These are phyloP conservation scores for Irpex lacteus DNA, from an alignment of 1,284 basidiomycete genomes.

Conservation along the genomic window DNA sequence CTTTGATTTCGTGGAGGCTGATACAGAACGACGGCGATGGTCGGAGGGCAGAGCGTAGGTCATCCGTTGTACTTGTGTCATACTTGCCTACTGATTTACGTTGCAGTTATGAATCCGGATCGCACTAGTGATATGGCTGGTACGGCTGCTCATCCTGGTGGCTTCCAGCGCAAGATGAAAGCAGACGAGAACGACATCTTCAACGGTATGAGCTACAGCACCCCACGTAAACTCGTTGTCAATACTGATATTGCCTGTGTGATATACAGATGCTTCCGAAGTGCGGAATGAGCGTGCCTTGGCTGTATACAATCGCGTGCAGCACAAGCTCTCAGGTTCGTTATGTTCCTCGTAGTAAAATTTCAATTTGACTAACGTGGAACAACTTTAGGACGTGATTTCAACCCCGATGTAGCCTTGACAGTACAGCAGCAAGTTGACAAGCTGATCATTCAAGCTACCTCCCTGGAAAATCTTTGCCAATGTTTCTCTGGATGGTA, in stretches of 20 bases:
- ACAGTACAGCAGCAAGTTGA: slow-evolving; percentile 82
- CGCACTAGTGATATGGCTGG: slow-evolving; percentile 63
- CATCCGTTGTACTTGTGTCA: neutral
- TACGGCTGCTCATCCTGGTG: slow-evolving; percentile 72
- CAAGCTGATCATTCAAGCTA: slow-evolving; percentile 88
- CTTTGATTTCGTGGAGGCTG: slow-evolving; percentile 85
- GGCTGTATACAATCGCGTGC: slow-evolving; percentile 89
- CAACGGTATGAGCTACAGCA: slow-evolving; percentile 47
- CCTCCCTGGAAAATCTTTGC: slow-evolving; percentile 89
- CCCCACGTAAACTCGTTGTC: slow-evolving; percentile 1
- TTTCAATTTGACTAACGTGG: slow-evolving; percentile 3
- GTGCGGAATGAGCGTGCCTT: slow-evolving; percentile 88
- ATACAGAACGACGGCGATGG: slow-evolving; percentile 73
- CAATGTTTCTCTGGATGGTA: slow-evolving; percentile 97
- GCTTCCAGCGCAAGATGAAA: slow-evolving; percentile 68
- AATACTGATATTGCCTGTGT: slow-evolving; percentile 8
- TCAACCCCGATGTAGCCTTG: slow-evolving; percentile 78
- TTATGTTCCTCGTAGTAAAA: slow-evolving; percentile 11
- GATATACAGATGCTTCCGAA: slow-evolving; percentile 65
- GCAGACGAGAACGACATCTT: slow-evolving; percentile 84
- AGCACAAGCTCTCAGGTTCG: slow-evolving; percentile 88
- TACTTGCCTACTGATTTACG: neutral
- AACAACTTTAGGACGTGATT: slow-evolving; percentile 69
- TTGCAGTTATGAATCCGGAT: slow-evolving; percentile 44
- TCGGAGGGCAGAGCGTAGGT: slow-evolving; percentile 58